Evolutionary conservation across 495 filamentous ascomycete species (phyloP).

Genomic region (Aspergillus indologenus): DNA sequence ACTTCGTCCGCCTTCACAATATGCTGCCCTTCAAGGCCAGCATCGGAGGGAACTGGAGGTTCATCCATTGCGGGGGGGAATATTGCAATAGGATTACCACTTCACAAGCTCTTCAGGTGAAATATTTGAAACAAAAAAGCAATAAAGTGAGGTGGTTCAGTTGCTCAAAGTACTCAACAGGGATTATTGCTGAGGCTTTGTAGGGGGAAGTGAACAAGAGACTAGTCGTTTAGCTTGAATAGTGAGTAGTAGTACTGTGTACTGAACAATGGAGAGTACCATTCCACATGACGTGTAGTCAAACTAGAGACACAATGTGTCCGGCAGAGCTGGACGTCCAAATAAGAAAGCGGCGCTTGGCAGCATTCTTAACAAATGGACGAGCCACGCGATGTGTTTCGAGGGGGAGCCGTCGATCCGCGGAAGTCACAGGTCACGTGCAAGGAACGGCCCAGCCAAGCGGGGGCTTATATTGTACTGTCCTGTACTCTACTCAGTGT

Average conservation of each 20-base stretch:
- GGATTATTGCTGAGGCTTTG: background rate
- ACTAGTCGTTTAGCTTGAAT: background rate
- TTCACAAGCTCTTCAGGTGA: no score
- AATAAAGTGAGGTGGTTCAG: no score
- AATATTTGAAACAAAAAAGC: no score
- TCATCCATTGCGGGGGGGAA: conserved; percentile 29
- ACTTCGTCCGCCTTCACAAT: conserved; percentile 56
- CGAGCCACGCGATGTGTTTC: conserved; percentile 3
- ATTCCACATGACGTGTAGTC: conserved; percentile 2
- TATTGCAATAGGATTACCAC: no score
- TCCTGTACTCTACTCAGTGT: no score
- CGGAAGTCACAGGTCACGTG: conserved; percentile 14
- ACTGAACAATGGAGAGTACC: background rate
- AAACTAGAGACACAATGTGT: conserved; percentile 6
- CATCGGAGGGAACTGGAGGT: conserved; percentile 20
- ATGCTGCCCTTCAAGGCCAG: conserved; percentile 34
- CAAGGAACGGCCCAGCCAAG: conserved; percentile 3
- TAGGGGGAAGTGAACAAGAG: background rate
- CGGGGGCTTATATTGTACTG: background rate
- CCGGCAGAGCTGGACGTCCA: background rate
- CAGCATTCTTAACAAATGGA: conserved; percentile 6
- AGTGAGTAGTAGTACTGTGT: background rate
- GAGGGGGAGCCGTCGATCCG: conserved; percentile 11
- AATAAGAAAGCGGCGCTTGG: background rate
- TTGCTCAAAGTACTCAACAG: background rate